Percentiles rank a stretch among this genome's conserved stretches.
These are phyloP conservation scores for Pythium periplocum DNA, from an alignment of 352 stramenopile species.

Conservation along the genomic window DNA sequence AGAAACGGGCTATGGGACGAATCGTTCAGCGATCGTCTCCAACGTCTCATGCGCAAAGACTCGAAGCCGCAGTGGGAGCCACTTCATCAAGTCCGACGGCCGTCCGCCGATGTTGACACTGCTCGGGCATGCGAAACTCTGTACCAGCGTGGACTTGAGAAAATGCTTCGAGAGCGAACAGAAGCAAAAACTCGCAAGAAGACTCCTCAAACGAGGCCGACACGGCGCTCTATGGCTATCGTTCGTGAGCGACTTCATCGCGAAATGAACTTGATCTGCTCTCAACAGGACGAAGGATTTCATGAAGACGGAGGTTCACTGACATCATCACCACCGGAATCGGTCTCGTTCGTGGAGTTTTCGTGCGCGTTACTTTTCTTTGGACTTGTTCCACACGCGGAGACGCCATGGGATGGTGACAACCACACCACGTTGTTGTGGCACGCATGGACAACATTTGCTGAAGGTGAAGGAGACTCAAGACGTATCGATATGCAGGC, in stretches of 20 bases:
- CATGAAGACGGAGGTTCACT: no score
- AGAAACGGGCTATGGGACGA: constrained; percentile 48
- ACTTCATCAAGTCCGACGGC: neutral
- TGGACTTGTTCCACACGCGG: constrained; percentile 35
- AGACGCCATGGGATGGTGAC: constrained; percentile 28
- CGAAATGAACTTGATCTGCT: constrained; percentile 31
- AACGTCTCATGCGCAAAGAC: constrained; percentile 17
- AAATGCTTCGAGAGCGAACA: constrained; percentile 18
- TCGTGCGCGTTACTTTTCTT: constrained; percentile 56
- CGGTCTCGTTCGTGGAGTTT: constrained; percentile 40
- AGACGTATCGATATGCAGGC: constrained; percentile 1
- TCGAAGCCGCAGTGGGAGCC: neutral
- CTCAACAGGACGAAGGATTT: constrained; percentile 1
- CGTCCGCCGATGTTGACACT: constrained; percentile 10
- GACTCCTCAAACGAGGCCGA: constrained; percentile 30
- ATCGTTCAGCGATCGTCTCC: constrained; percentile 24
- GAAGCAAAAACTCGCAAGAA: neutral
- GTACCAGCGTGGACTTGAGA: constrained; percentile 40
- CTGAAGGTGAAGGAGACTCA: constrained; percentile 9
- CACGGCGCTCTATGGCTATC: constrained; percentile 25
- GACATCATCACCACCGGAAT: neutral
- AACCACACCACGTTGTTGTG: constrained; percentile 37
- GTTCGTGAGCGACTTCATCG: constrained; percentile 33
- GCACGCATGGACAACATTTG: constrained; percentile 38
- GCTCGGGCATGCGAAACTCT: constrained; percentile 40